A percentile compares a stretch with the other conserved stretches of the same genome.
Conservation (phyloP, 2,329 filamentous ascomycete genomes). For the Trichophyton verrucosum region DNA sequence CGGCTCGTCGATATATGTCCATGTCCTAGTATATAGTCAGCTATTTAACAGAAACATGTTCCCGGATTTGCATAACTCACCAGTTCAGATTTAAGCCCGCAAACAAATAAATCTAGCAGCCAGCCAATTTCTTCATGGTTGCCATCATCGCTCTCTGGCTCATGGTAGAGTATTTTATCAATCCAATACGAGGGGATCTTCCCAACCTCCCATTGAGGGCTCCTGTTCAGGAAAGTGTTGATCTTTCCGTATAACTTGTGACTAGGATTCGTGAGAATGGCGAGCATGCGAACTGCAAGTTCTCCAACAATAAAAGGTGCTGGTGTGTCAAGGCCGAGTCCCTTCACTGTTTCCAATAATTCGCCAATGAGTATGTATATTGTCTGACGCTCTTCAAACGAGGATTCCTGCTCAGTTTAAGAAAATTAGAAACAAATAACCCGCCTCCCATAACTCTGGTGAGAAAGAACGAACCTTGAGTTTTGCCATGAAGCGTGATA, state of each 20-base stretch:
- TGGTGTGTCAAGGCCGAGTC: constrained; percentile 42
- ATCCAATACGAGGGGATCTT: constrained; percentile 48
- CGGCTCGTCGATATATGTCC: constrained; percentile 41
- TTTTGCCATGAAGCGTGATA: constrained; percentile 35
- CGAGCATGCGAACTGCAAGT: constrained; percentile 59
- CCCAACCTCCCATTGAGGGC: constrained; percentile 57
- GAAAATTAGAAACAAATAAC: background rate
- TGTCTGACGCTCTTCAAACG: constrained; percentile 63
- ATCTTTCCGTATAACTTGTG: constrained; percentile 77
- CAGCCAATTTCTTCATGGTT: constrained; percentile 63
- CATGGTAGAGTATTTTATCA: constrained; percentile 59
- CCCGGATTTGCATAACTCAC: constrained; percentile 24
- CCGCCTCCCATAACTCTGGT: background rate
- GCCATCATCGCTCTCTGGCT: constrained; percentile 59
- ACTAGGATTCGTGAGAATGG: constrained; percentile 60
- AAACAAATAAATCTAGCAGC: constrained; percentile 59
- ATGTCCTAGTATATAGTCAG: constrained; percentile 26
- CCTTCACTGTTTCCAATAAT: constrained; percentile 58
- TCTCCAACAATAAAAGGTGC: constrained; percentile 63
- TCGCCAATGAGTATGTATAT: constrained; percentile 71
- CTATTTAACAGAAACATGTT: background rate
- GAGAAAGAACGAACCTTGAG: constrained; percentile 30
- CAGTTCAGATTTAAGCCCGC: constrained; percentile 47
- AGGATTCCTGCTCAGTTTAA: constrained; percentile 44
- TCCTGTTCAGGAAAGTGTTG: constrained; percentile 68